A percentile compares a stretch with the other conserved stretches of the same genome.
These are phyloP conservation scores for Candida ulmi DNA, from an alignment of 805 yeast genomes.

Conservation along the genomic window DNA sequence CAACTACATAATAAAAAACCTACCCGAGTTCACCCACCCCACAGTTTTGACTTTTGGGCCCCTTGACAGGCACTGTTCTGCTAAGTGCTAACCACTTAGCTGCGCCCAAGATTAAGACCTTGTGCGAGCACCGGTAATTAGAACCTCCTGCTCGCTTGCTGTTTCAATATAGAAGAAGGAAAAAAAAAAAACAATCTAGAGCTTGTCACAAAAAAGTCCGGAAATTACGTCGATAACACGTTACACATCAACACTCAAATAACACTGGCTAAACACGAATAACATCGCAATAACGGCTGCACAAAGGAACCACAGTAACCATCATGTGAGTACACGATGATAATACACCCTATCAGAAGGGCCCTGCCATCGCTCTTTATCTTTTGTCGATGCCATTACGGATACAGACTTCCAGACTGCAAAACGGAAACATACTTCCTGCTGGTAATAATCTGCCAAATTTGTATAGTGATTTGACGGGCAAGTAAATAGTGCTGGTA, in stretches of 20 bases:
- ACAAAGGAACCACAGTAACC: neutral
- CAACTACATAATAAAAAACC: neutral
- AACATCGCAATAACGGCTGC: no score
- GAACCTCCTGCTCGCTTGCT: no score
- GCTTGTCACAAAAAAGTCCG: neutral
- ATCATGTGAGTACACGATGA: neutral
- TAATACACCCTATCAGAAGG: neutral
- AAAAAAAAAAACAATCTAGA: no score
- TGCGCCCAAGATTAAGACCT: no score
- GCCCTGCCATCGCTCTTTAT: neutral
- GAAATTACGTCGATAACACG: no score
- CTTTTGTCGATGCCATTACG: neutral
- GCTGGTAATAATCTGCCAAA: neutral
- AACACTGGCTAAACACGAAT: no score
- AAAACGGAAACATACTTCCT: neutral
- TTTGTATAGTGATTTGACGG: neutral
- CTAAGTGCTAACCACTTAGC: no score
- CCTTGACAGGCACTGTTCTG: no score
- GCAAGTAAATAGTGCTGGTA: neutral
- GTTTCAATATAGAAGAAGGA: no score
- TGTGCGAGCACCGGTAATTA: no score
- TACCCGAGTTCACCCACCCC: constrained; percentile 1
- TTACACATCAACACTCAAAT: no score
- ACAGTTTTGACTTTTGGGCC: neutral
- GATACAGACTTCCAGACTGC: neutral